Base-by-base conservation (phyloP, 2,329 filamentous ascomycete genomes). In the Pseudogymnoascus sp. region DNA sequence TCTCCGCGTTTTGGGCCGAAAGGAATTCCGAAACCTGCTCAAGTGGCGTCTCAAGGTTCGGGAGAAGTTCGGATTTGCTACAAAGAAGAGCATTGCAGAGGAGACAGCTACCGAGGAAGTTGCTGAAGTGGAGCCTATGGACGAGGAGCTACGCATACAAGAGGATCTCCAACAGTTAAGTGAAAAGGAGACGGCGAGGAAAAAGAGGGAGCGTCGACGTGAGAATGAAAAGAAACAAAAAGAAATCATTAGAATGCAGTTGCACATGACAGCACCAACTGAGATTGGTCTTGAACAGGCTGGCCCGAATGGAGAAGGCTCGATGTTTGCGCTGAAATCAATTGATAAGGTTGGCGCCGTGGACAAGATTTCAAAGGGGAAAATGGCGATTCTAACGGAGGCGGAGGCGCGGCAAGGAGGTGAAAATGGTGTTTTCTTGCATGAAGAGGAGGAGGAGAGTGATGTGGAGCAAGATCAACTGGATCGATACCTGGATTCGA, bases 211-310 rank as follows among this genome's bases (percentile, higher is more conserved):
- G 70, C 85, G 88, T 68, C 84, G 92, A 67, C 90, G 83, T 70
- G 92, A 96, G 65, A 99, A 99, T 68, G 94, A 99, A 75, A 86
- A 86, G 75, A 97, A 96, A 76, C 90, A 94, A 69, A 94, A 90
- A 69, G 94, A 97, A 67, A 91, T 97, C 65, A 82, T 96, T n/a
- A 87, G 94, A 35, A 89, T 99, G 88, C 94, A 99, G 75, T 86
- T 99, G 79, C 88, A 97, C 77, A 99, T 99, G 94, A 88, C 88
- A 1, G 90, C 92, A 0, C 94, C 94, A 6, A 94, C 91, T 81
- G 94, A 99, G 67, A 96, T 99, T 66, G 94, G 94, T 71, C 84
- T 96, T 77, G 94, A 96, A 73, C 91, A 94, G 75, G 78, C 84
- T 23, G 91, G 91, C 0, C 89, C 90, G 0, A 80, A 84, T 60